These are phyloP conservation scores for Suillus alpinus DNA, from an alignment of 768 basidiomycete species.

Conservation along the genomic window DNA sequence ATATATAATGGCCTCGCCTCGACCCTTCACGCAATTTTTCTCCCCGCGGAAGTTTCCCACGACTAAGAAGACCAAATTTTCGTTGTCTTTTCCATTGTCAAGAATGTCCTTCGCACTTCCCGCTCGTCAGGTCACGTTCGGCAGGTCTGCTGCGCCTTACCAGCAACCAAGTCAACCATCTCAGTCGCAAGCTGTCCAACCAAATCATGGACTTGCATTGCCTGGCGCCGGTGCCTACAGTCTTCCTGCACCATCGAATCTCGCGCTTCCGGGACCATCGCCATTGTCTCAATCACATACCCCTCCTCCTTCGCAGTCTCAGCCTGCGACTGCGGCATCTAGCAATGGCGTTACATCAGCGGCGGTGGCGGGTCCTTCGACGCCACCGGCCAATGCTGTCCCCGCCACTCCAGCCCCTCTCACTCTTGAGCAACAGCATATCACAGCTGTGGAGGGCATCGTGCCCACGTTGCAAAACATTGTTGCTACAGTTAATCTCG, in stretches of 20 bases:
- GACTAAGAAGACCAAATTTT: conserved; percentile 7
- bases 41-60: conserved; percentile 26
- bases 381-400: conserved; percentile 47
- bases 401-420: conserved; percentile 71
- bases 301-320: conserved; percentile 26
- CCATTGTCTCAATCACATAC: conserved; percentile 48
- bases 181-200: conserved; percentile 34
- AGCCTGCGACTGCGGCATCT: conserved; percentile 28
- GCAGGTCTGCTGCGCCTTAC: conserved; percentile 52
- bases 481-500: conserved; percentile 97
- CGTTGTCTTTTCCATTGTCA: conserved; percentile 6
- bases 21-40: conserved; percentile 17
- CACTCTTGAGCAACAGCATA: conserved; percentile 89
- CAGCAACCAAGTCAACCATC: conserved; percentile 43
- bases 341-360: conserved; percentile 32
- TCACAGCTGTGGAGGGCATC: conserved; percentile 95
- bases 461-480: conserved; percentile 99
- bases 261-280: conserved; percentile 54
- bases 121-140: conserved; percentile 77
- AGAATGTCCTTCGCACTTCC: conserved; percentile 65
- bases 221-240: conserved; percentile 47
- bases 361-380: conserved; percentile 57
- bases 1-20: conserved; percentile 26
- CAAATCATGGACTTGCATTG: conserved; percentile 56
- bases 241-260: conserved; percentile 39